Conservation (phyloP, 495 filamentous ascomycete species). For the Penicillium taxi region DNA sequence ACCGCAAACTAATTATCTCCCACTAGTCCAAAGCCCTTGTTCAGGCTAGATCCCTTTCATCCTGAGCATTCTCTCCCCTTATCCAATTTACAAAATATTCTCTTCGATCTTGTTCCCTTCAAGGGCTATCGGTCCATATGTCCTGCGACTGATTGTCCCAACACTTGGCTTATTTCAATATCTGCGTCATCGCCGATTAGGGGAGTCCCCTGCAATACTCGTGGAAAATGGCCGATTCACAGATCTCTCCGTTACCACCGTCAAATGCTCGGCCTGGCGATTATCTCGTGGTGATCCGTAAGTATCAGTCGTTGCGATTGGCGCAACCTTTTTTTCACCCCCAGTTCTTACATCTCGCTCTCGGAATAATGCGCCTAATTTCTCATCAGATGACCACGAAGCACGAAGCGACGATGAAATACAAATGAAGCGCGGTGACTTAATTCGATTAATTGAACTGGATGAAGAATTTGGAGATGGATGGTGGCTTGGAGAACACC, state of each 20-base stretch:
- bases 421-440: conserved; percentile 76
- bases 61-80: conserved; percentile 26
- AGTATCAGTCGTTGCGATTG: conserved; percentile 29
- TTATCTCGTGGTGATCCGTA: conserved; percentile 69
- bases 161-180: not conserved
- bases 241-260: conserved; percentile 25
- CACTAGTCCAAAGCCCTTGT: too few species aligned
- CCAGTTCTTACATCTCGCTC: too few species aligned
- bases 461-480: conserved; percentile 98
- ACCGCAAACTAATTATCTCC: conserved; percentile 17
- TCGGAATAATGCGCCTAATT: conserved; percentile 11
- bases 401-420: conserved; percentile 87
- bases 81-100: conserved; percentile 1
- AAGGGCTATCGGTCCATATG: conserved; percentile 26
- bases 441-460: conserved; percentile 84
- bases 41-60: too few species aligned
- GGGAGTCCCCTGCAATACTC: too few species aligned
- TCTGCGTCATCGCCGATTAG: too few species aligned
- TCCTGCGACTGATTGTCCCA: conserved; percentile 15
- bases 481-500: conserved; percentile 87
- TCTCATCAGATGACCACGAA: conserved; percentile 66
- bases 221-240: conserved; percentile 29
- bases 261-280: conserved; percentile 53
- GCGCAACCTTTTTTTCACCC: conserved; percentile 6
- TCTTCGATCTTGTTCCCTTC: conserved; percentile 8